Base-by-base conservation (phyloP, 768 basidiomycete genomes). In the Rhizopogon vesiculosus region DNA sequence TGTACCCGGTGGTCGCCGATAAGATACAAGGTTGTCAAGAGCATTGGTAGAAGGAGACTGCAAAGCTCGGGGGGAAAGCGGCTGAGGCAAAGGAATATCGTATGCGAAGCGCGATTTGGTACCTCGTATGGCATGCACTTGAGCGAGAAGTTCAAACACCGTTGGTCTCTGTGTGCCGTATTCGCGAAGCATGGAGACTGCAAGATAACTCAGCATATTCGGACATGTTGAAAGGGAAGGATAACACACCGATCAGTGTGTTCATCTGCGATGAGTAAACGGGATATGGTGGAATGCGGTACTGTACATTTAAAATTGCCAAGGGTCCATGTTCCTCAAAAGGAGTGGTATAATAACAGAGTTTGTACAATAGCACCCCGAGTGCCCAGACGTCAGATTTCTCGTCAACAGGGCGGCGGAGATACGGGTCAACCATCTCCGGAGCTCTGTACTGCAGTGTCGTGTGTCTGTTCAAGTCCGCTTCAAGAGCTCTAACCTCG, bases 321-420 rank as follows among this genome's bases (percentile, higher is more conserved):
- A 99, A 75, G 2, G 93, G 91, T 0, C 96, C 96, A 62, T 98
- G 94, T 66, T 98, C 96, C 70, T 99, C 97, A 65, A 99, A 99
- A 0, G 97, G 97, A 0, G 97, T 99, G 0, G 95, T 99, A 71
- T 99, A 99, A 73, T 98, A 99, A 71, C 97, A 98, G 13, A 99
- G 83, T 76, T 98, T 99, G 78, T 98, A 99, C 13, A 99, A 79
- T 57, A 99, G 75, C 15, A 98, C 94, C 22, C 96, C 97, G 22
- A 99, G 79, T 0, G 97, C 97, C 97, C 97, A 99, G 0, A 99
- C 88, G 64, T 99, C 96, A 69, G 89, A 91, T 74, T 94, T 96
- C 70, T 95, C 93, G 66, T 94, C 93, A 35, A 94, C 81, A 1
- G 90, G 87, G 56, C 90, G 79, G 58, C 91, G 80, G 25, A 87